Percentiles rank a stretch among this genome's conserved stretches.
Conservation (phyloP, 1,284 basidiomycete genomes). For the Ganoderma meredithae region DNA sequence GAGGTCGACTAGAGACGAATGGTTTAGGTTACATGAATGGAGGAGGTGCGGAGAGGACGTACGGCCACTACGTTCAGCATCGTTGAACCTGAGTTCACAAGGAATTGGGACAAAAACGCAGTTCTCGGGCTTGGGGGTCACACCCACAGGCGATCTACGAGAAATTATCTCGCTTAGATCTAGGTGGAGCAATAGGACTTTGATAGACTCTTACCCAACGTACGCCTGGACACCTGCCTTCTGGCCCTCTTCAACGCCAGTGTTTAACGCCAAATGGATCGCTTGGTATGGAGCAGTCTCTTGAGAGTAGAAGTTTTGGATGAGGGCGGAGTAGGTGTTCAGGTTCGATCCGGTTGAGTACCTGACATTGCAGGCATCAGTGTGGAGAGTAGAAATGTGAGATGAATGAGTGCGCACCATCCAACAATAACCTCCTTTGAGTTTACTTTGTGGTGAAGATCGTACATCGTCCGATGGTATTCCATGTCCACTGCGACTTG, state of each 20-base stretch:
- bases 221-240: constrained; percentile 89
- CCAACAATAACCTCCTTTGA: constrained; percentile 91
- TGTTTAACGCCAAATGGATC: constrained; percentile 93
- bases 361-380: constrained; percentile 51
- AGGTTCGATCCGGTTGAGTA: constrained; percentile 91
- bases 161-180: constrained; percentile 18
- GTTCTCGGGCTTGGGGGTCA: constrained; percentile 90
- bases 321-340: constrained; percentile 96
- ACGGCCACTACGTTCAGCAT: constrained; percentile 87
- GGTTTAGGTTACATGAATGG: not conserved
- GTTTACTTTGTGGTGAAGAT: constrained; percentile 86
- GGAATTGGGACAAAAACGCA: constrained; percentile 91
- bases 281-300: constrained; percentile 91
- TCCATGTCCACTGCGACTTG: constrained; percentile 97
- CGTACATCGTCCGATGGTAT: constrained; percentile 94
- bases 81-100: constrained; percentile 82
- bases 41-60: constrained; percentile 46
- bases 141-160: constrained; percentile 80
- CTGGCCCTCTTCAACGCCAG: constrained; percentile 75
- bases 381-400: not conserved
- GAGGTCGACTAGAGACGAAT: constrained; percentile 70
- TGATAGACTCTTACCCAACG: constrained; percentile 68
- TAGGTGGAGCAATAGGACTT: not conserved
- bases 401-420: constrained; percentile 65
- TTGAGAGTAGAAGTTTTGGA: constrained; percentile 98